phyloP scores from a whole-genome alignment of 2,329 filamentous ascomycete genomes.

The Beauveria bassiana region DNA sequence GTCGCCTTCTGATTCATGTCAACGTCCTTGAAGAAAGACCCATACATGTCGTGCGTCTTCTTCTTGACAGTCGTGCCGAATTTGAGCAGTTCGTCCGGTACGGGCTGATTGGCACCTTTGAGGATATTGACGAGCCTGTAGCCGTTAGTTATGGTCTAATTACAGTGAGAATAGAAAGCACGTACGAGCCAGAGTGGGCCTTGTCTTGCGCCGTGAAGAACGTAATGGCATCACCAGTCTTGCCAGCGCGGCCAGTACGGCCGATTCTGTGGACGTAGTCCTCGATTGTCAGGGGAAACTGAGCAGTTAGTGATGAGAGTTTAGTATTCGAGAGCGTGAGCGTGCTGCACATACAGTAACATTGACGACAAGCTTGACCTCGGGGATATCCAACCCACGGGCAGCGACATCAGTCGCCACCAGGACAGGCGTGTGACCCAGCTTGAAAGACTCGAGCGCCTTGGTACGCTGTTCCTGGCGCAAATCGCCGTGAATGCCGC shows the following conservation, averaged over 20 bases:
- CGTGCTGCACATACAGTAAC: constrained; percentile 52
- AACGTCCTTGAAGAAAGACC: constrained; percentile 89
- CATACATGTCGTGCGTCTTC: constrained; percentile 93
- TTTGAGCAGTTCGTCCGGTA: constrained; percentile 85
- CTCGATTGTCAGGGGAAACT: constrained; percentile 89
- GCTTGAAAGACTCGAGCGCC: constrained; percentile 87
- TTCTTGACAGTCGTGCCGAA: constrained; percentile 98
- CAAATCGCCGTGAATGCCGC: constrained; percentile 89
- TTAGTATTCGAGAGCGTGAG: background rate
- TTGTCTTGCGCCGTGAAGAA: constrained; percentile 96
- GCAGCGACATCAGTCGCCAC: constrained; percentile 96
- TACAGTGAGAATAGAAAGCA: constrained; percentile 22
- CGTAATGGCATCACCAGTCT: constrained; percentile 81
- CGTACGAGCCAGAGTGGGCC: constrained; percentile 77
- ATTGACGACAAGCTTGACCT: constrained; percentile 91
- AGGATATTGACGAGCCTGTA: constrained; percentile 83
- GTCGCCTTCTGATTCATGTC: constrained; percentile 76
- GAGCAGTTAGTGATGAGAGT: constrained; percentile 15
- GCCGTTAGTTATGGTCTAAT: constrained; percentile 13
- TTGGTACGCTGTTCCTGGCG: constrained; percentile 81
- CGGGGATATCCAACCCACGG: constrained; percentile 87
- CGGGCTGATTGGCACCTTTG: constrained; percentile 81
- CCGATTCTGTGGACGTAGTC: constrained; percentile 98
- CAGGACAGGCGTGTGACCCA: constrained; percentile 70
- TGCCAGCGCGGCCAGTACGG: constrained; percentile 86